Evolutionary conservation across 108 stramenopile genomes (phyloP).

Genomic region (Phaeodactylum tricornutum): DNA sequence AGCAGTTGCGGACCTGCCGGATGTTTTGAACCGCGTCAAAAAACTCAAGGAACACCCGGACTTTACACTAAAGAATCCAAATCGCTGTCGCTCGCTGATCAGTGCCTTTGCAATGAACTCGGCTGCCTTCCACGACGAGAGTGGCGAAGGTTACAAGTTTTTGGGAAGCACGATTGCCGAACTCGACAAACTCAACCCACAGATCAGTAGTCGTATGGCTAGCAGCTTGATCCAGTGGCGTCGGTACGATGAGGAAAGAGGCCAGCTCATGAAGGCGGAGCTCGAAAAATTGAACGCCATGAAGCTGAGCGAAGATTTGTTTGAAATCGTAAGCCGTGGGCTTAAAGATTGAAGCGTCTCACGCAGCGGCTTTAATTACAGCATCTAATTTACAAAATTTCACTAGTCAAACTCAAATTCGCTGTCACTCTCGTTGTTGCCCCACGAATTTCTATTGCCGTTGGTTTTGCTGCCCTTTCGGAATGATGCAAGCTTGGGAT

Average conservation of each 20-base stretch:
- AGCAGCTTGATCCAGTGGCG: slow-evolving; percentile 73
- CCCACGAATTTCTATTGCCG: too few relatives aligned
- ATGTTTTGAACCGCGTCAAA: slow-evolving; percentile 49
- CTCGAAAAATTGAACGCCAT: slow-evolving; percentile 48
- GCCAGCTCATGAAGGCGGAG: slow-evolving; percentile 68
- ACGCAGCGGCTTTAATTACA: too few relatives aligned
- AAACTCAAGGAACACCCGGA: slow-evolving; percentile 70
- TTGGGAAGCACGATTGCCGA: slow-evolving; percentile 69
- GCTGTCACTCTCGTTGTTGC: too few relatives aligned
- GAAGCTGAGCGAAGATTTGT: slow-evolving; percentile 71
- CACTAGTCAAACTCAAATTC: too few relatives aligned
- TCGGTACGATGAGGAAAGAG: slow-evolving; percentile 62
- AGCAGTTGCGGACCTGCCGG: slow-evolving; percentile 61
- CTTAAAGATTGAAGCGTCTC: slow-evolving; percentile 35
- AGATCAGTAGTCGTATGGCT: slow-evolving; percentile 78
- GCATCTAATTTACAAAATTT: too few relatives aligned
- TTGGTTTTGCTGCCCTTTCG: too few relatives aligned
- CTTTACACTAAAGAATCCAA: slow-evolving; percentile 88
- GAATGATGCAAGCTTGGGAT: too few relatives aligned
- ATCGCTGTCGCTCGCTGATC: slow-evolving; percentile 81
- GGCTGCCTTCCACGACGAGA: slow-evolving; percentile 71
- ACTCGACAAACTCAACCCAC: slow-evolving; percentile 86
- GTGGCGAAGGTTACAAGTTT: slow-evolving; percentile 83
- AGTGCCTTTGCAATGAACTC: slow-evolving; percentile 74
- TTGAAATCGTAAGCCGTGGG: slow-evolving; percentile 69